phyloP scores from a whole-genome alignment of 495 filamentous ascomycete genomes.

The Talaromyces liani region DNA sequence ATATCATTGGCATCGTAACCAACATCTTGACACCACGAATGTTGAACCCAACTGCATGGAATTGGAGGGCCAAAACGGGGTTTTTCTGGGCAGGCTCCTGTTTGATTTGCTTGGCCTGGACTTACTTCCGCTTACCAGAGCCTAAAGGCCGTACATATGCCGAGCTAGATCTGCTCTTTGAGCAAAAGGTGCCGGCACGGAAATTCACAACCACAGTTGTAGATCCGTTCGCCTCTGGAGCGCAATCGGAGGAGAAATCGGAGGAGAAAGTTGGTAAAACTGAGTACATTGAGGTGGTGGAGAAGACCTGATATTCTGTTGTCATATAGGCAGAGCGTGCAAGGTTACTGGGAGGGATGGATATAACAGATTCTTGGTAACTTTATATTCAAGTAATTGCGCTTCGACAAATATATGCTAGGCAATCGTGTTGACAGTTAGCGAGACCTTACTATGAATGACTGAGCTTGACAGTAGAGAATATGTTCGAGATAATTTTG shows the following conservation, averaged over 20 bases:
- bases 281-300: neutral
- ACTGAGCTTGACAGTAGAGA: too few species aligned
- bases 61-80: conserved; percentile 57
- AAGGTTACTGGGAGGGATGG: neutral
- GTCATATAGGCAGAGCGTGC: neutral
- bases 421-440: too few species aligned
- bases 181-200: conserved; percentile 22
- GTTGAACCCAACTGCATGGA: conserved; percentile 57
- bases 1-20: conserved; percentile 50
- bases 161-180: conserved; percentile 44
- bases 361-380: neutral
- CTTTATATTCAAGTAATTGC: too few species aligned
- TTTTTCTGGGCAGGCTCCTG: conserved; percentile 60
- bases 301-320: conserved; percentile 1
- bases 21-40: conserved; percentile 61
- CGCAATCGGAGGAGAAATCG: neutral
- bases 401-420: too few species aligned
- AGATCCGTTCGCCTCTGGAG: neutral
- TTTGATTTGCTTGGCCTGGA: conserved; percentile 25
- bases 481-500: too few species aligned
- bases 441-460: too few species aligned
- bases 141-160: conserved; percentile 52
- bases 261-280: neutral
- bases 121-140: conserved; percentile 54
- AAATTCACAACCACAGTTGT: conserved; percentile 10